These are phyloP conservation scores for Niveomyces coronatus DNA, from an alignment of 2,329 filamentous ascomycete genomes.

Conservation along the genomic window DNA sequence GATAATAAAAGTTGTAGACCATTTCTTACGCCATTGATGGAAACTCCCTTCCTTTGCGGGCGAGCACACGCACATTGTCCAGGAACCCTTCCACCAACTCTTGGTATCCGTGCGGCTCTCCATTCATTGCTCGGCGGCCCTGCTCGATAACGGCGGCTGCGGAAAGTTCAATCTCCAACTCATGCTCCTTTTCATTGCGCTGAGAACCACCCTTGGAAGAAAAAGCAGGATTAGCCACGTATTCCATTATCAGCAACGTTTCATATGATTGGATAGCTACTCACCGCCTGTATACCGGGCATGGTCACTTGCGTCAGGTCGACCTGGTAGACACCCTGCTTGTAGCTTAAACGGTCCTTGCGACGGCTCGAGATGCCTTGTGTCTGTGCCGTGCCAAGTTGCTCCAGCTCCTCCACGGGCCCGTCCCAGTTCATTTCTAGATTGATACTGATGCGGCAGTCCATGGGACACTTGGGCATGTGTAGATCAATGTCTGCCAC, in stretches of 20 bases:
- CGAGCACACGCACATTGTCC: conserved; percentile 58
- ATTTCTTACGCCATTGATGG: not conserved
- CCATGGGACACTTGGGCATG: conserved; percentile 66
- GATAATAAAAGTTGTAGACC: not conserved
- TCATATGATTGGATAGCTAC: too few species aligned
- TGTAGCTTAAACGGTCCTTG: conserved; percentile 89
- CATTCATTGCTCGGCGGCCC: conserved; percentile 42
- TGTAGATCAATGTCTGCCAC: conserved; percentile 80
- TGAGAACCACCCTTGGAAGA: conserved; percentile 25
- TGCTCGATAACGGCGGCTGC: conserved; percentile 54
- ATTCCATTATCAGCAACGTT: too few species aligned
- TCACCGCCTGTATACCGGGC: conserved; percentile 26
- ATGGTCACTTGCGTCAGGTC: conserved; percentile 85
- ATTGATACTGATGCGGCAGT: conserved; percentile 90
- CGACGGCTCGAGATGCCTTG: conserved; percentile 50
- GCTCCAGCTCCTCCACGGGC: conserved; percentile 45
- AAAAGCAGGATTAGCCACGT: conserved; percentile 8
- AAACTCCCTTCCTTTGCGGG: conserved; percentile 31
- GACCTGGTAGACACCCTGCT: conserved; percentile 76
- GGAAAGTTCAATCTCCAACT: conserved; percentile 71
- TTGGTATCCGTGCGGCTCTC: conserved; percentile 49
- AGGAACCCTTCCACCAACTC: conserved; percentile 63
- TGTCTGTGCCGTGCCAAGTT: conserved; percentile 23
- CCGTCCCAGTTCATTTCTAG: conserved; percentile 85
- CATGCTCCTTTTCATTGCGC: conserved; percentile 56